phyloP scores from a whole-genome alignment of 441 rosid genomes.

The Bocquillonia castaneifolia region DNA sequence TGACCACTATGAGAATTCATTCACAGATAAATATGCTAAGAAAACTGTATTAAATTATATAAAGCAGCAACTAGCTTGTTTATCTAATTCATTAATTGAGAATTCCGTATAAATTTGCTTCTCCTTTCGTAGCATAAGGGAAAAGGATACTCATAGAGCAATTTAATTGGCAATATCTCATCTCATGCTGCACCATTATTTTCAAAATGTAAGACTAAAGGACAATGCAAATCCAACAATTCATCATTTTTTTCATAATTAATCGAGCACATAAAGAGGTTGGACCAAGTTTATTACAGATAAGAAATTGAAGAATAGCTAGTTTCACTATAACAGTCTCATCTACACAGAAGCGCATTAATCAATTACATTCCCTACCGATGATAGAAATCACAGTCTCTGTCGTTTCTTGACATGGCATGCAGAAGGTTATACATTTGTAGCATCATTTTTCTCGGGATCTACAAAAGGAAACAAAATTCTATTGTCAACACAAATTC shows the following conservation, averaged over 20 bases:
- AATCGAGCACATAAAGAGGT: background rate
- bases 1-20: background rate
- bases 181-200: background rate
- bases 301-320: background rate
- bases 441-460: slow-evolving; percentile 97
- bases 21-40: background rate
- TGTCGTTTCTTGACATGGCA: slow-evolving; percentile 85
- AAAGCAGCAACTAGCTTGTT: background rate
- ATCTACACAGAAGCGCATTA: slow-evolving; percentile 7
- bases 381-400: slow-evolving; percentile 98
- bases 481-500: slow-evolving; percentile 24
- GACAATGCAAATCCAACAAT: background rate
- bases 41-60: background rate
- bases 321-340: slow-evolving; percentile 13
- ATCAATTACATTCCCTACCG: slow-evolving; percentile 49
- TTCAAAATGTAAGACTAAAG: background rate
- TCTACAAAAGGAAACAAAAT: slow-evolving; percentile 43
- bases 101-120: background rate
- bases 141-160: background rate
- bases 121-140: background rate
- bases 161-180: background rate
- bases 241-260: background rate
- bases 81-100: background rate
- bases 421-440: slow-evolving; percentile 93
- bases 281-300: background rate